Evolutionary conservation across 164 flowering plant genomes (phyloP), one percentile per base, ranked within the genome.

Genomic region (Umbellularia californica): DNA sequence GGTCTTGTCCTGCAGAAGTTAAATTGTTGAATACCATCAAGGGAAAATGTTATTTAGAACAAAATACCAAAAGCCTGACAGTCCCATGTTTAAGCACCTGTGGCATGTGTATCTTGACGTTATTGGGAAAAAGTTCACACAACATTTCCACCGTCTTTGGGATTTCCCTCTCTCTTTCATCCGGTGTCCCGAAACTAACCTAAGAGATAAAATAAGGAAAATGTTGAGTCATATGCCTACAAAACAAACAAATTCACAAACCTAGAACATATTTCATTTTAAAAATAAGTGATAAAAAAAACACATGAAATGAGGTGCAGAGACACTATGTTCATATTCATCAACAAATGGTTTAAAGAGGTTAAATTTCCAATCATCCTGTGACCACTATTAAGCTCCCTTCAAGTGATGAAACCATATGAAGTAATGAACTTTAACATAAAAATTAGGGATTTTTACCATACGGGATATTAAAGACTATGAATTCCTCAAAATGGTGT

Each of bases 131-230:
- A 70, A 90, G 92, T 82, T 90, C 89, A 17, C 89, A 78, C 55
- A 94, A 80, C 60, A 83, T 84, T 82, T 88, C 90, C 72, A 88
- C 80, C 65, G 97, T 79, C 79, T 85, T 90, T 2, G 95, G 87
- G 71, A 86, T 82, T 69, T 94, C 98, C 84, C 90, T 94, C 35
- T 91, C 88, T 75, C 89, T 83, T 12, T 94, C 98, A 85, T 90
- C 90, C 76, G 90, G 76, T 83, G 92, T 88, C 75, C 98, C 91
- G 76, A 94, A 89, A 86, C 88, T 89, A 84, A 90, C 98, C 98
- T 94, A 92, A 55, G 58, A 81, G 50, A 51, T 23, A 3, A 20
- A 7, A 70, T 2, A 51, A 22, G 22, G 47, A 70, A 41, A 23
- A 50, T 41, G 15, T 35, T 28, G 30, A 22, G n/a, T n/a, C 9